Conservation (phyloP, 1,284 basidiomycete genomes). For the Bjerkandera adusta region DNA sequence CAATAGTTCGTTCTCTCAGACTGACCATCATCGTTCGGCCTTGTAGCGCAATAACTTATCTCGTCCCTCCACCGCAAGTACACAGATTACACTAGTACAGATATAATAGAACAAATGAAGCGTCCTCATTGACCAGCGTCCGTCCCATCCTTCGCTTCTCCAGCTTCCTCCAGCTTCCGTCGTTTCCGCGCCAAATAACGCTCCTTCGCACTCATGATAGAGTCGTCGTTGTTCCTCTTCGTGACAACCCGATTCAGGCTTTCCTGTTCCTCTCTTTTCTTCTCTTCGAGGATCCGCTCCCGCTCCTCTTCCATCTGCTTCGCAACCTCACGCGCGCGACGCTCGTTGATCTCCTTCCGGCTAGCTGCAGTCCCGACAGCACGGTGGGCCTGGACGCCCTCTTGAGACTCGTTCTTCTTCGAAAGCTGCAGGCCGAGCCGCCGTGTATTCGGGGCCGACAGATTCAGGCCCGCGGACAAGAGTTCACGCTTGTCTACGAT, state of each 20-base stretch:
- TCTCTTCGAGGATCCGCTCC: slow-evolving; percentile 56
- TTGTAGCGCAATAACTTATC: slow-evolving; percentile 9
- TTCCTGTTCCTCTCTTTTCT: slow-evolving; percentile 57
- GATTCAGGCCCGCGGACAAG: slow-evolving; percentile 88
- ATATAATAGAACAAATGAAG: slow-evolving; percentile 5
- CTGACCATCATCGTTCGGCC: neutral
- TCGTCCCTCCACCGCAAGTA: neutral
- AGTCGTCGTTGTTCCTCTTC: slow-evolving; percentile 69
- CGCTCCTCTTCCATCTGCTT: slow-evolving; percentile 74
- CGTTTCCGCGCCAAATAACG: slow-evolving; percentile 82
- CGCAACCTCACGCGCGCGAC: slow-evolving; percentile 71
- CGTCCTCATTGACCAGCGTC: neutral
- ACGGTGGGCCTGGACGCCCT: slow-evolving; percentile 49
- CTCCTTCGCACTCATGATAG: slow-evolving; percentile 71
- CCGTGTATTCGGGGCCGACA: slow-evolving; percentile 79
- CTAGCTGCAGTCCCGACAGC: slow-evolving; percentile 82
- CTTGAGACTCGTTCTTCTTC: slow-evolving; percentile 29
- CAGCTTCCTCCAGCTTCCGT: slow-evolving; percentile 55
- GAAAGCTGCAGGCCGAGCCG: slow-evolving; percentile 44
- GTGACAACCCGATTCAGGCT: slow-evolving; percentile 51
- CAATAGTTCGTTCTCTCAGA: slow-evolving; percentile 5
- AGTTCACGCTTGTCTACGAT: slow-evolving; percentile 96
- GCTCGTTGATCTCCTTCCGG: slow-evolving; percentile 76
- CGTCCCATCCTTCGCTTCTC: slow-evolving; percentile 14
- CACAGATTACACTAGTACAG: neutral